Percentiles rank a stretch among this genome's conserved stretches.
Conservation (phyloP, 257 asterid genomes). For the Gentiana straminea region DNA sequence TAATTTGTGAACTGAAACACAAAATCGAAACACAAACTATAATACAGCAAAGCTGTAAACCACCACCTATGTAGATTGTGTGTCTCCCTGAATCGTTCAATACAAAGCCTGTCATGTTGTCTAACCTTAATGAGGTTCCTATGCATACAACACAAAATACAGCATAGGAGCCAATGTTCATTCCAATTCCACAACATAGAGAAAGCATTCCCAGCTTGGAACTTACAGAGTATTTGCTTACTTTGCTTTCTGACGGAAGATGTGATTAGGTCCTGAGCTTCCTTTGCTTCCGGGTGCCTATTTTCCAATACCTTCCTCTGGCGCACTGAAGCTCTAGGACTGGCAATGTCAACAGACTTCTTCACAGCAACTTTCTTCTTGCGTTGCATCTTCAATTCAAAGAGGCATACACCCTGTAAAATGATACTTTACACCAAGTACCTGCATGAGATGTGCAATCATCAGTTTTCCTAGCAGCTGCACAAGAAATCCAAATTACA, state of each 20-base stretch:
- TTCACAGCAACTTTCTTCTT: slow-evolving; percentile 48
- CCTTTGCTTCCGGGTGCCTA: slow-evolving; percentile 51
- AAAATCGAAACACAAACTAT: too few relatives aligned
- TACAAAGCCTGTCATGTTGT: too few relatives aligned
- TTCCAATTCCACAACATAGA: neutral
- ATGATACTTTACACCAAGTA: slow-evolving; percentile 13
- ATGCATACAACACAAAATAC: neutral
- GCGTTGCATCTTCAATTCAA: slow-evolving; percentile 52
- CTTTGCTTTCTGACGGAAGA: slow-evolving; percentile 89
- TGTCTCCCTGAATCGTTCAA: too few relatives aligned
- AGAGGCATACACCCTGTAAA: slow-evolving; percentile 13
- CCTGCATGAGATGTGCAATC: too few relatives aligned
- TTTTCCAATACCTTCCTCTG: slow-evolving; percentile 53
- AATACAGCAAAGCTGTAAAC: neutral
- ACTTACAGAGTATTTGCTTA: slow-evolving; percentile 75
- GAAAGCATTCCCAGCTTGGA: slow-evolving; percentile 4
- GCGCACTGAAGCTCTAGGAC: slow-evolving; percentile 54
- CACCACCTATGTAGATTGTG: too few relatives aligned
- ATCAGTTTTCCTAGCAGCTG: too few relatives aligned
- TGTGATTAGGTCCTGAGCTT: slow-evolving; percentile 67
- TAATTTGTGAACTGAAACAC: too few relatives aligned
- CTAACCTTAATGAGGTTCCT: neutral
- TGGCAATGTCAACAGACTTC: slow-evolving; percentile 44
- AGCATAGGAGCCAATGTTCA: neutral
- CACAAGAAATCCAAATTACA: too few relatives aligned